Base-by-base conservation (phyloP, 306 rosid species). In the Benincasa hispida region DNA sequence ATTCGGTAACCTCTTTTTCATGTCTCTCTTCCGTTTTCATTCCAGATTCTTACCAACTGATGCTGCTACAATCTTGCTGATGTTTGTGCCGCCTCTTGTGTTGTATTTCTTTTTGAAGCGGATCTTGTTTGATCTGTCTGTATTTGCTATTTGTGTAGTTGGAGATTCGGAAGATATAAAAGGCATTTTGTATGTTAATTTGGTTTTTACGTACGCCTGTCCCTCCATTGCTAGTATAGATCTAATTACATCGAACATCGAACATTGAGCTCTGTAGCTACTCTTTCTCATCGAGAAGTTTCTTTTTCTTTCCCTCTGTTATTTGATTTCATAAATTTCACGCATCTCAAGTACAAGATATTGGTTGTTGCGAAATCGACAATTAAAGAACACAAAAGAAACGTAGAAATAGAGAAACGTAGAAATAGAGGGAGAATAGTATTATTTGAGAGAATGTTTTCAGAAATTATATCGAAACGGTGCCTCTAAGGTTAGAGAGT, bases 1-100 rank as follows among this genome's bases (percentile, higher is more conserved):
- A 90, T 10, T 79, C 69, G 66, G 75, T 61, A 8, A 28, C 28
- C 70, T 24, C 70, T 28, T 57, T 65, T 28, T 50, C 51, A 13
- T 19, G 22, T 22, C 50, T 39, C 58, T 50, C 30, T 17, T 32
- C 8, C 42, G 8, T 39, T 56, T 51, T 47, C 45, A 1, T 76
- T 76, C 54, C 3, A 60, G 72, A 76, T 57, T 24, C 7, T 47
- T 47, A 8, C 24, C 7, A 47, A 45, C 41, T 25, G 76, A 25
- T 25, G 58, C 24, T 70, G 8, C n/a, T n/a, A n/a, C n/a, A n/a
- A n/a, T n/a, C n/a, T n/a, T n/a, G n/a, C 76, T 48, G 41, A 27
- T 70, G 41, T 70, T 4, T 70, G 25, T 10, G 10, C 37, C 19
- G 10, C 37, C 47, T 72, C 30, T 39, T 72, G 39, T 50, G 18